Base-by-base conservation (phyloP, 177 flowering plant species). In the Vitis hybrid region DNA sequence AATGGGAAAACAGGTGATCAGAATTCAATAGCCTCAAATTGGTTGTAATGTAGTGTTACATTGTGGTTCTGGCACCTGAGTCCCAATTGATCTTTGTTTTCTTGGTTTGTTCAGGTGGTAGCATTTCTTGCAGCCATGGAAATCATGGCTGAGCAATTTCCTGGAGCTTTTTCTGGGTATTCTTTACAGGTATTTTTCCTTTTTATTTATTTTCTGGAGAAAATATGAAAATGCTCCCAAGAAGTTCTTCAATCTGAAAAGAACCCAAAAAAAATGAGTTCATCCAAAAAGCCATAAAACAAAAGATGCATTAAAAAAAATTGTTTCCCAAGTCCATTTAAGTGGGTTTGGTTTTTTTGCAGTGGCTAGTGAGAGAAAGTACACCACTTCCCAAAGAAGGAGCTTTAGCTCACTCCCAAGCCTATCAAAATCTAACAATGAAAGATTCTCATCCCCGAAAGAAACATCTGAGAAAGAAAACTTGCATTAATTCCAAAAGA, bases 51-150 rank as follows among this genome's bases (percentile, higher is more conserved):
- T 19, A 56, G 16, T 65, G 26, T 10, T 16, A 22, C 13, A 34
- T 50, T 55, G 9, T 8, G 50, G 39, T 49, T 52, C 56, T n/a
- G 29, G 18, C 39, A 11, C 66, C 13, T 56, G 12, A 55, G 3
- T 59, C n/a, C 53, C 63, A 62, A 12, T 18, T 50, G 66, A 70
- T 16, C 29, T 3, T 34, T 65, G 45, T 7, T 77, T 51, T 50
- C 54, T 66, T 65, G 65, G n/a, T 49, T 74, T 75, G 68, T 63
- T 56, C 69, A 94, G 98, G 97, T 94, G 71, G 98, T 94, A 31
- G 98, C 97, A 55, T 94, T 94, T 76, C 87, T 92, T 71, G 97
- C 98, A 61, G 87, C 97, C 67, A 88, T 94, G 95, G 97, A 94
- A 72, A 87, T 86, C 55, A 88, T 92, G 95, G 88, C 98, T 2